Evolutionary conservation across 805 yeast species (phyloP).

Genomic region (Wickerhamiella australiensis): DNA sequence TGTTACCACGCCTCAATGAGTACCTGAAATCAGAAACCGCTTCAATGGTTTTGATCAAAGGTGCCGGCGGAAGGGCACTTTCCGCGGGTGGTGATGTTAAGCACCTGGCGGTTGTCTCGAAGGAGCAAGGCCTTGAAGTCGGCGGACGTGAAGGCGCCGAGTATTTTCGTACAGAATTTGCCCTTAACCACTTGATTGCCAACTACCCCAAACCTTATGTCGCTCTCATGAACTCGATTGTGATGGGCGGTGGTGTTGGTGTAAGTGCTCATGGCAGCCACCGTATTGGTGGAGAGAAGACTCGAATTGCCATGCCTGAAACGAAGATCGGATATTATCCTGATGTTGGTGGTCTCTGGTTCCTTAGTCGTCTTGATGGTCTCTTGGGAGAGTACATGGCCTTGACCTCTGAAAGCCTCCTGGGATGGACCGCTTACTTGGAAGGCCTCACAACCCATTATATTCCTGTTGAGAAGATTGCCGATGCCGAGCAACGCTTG

Average conservation of each 20-base stretch:
- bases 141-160: constrained; percentile 43
- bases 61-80: constrained; percentile 51
- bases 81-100: constrained; percentile 98
- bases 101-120: constrained; percentile 41
- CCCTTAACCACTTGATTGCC: constrained; percentile 63
- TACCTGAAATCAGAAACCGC: constrained; percentile 58
- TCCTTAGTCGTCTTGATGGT: constrained; percentile 70
- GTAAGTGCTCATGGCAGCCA: constrained; percentile 81
- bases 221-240: constrained; percentile 79
- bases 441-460: constrained; percentile 88
- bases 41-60: constrained; percentile 54
- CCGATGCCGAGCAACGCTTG: constrained; percentile 51
- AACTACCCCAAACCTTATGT: constrained; percentile 80
- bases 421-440: constrained; percentile 69
- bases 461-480: constrained; percentile 53
- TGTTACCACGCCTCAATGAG: constrained; percentile 63
- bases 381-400: constrained; percentile 78
- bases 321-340: constrained; percentile 93
- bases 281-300: constrained; percentile 83
- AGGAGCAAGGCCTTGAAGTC: constrained; percentile 29
- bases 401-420: constrained; percentile 66
- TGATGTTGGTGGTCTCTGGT: constrained; percentile 90
- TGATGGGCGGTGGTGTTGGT: constrained; percentile 98
- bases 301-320: constrained; percentile 95
- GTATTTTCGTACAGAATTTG: constrained; percentile 72